Evolutionary conservation across 441 rosid species (phyloP).

Genomic region (Flueggea neowawraea): DNA sequence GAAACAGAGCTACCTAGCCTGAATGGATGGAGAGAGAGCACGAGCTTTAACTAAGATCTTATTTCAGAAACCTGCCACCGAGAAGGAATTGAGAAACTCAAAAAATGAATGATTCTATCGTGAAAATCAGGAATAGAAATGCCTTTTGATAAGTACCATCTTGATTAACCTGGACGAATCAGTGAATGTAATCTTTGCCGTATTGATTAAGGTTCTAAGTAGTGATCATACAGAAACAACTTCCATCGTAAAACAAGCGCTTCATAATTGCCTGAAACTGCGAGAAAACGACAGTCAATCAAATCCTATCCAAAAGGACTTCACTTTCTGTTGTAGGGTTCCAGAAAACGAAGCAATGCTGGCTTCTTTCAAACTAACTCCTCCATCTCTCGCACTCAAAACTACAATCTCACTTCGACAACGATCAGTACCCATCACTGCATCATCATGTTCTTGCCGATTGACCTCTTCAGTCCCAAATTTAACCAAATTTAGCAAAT

Average conservation of each 20-base stretch:
- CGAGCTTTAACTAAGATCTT: too few relatives aligned
- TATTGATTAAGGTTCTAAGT: too few relatives aligned
- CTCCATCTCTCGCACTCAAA: conserved; percentile 25
- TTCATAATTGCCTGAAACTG: neutral
- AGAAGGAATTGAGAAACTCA: too few relatives aligned
- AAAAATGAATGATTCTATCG: too few relatives aligned
- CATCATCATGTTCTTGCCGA: conserved; percentile 25
- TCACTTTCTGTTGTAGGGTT: conserved; percentile 15
- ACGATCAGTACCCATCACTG: conserved; percentile 15
- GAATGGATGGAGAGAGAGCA: too few relatives aligned
- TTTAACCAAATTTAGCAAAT: conserved; percentile 19
- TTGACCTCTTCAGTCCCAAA: conserved; percentile 12
- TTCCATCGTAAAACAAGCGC: neutral
- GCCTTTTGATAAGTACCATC: too few relatives aligned
- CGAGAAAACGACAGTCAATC: neutral
- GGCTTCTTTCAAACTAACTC: conserved; percentile 26
- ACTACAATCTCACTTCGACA: conserved; percentile 16
- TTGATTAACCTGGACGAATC: too few relatives aligned
- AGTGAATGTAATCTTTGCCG: too few relatives aligned
- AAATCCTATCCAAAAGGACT: conserved; percentile 18
- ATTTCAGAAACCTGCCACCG: too few relatives aligned
- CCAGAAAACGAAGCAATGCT: conserved; percentile 25
- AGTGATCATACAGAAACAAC: neutral
- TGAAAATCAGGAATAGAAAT: too few relatives aligned
- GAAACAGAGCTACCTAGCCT: too few relatives aligned